Base-by-base conservation (phyloP, 805 yeast genomes). In the Kodamaea kaohsiungensis region DNA sequence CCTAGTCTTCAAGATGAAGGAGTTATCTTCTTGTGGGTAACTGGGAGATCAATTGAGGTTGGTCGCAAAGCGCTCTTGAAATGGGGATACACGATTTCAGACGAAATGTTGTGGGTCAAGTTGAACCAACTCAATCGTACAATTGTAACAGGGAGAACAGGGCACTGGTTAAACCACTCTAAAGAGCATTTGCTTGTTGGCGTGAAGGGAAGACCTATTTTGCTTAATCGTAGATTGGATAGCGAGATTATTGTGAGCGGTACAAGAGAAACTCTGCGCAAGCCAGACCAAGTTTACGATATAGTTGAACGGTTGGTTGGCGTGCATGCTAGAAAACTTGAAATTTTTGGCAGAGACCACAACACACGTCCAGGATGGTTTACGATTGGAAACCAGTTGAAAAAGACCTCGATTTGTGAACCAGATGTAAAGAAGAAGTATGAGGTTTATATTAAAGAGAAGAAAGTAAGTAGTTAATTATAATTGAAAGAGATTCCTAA, bases 141-240 rank as follows among this genome's bases (percentile, higher is more conserved):
- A 0, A 91, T 92, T 43, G 91, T 96, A 56, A 93, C 98, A 0
- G 98, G 98, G 1, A 75, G 98, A 59, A 92, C 98, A 0, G 98
- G 98, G 0, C 98, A 92, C 67, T 92, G 98, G 98, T 76, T 92
- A 51, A 92, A 92, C 65, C 98, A 92, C 69, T 88, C 97, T 0
- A 92, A 92, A 62, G 98, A 92, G 68, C 98, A 92, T 66, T 73
- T 91, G 45, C 70, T 92, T 3, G 88, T 93, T 7, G 98, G 97
- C 0, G 64, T 88, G 22, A 92, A 92, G 63, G 98, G 97, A 0
- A 66, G 82, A 42, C 91, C 96, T 0, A 63, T 69, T 37, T 90
- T 96, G 96, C 62, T 91, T 25, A 82, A 81, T 53, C 72, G 77
- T 51, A 77, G 81, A 30, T 68, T 88, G 15, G 97, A 92, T 66